phyloP scores from a whole-genome alignment of 164 flowering plant genomes.

The Annona squamosa region DNA sequence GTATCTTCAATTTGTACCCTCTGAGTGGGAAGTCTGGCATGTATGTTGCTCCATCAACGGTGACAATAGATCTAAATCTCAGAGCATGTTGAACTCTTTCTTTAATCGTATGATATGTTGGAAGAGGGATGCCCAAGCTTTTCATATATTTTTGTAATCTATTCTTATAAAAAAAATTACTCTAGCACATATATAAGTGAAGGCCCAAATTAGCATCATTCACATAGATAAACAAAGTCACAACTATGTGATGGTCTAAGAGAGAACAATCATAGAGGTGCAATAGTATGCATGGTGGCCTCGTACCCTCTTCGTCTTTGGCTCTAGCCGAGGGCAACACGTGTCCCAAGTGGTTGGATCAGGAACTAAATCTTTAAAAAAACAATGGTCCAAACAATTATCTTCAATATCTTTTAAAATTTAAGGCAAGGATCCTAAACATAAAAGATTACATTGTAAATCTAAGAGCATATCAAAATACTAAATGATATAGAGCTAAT shows the following conservation, averaged over 20 bases:
- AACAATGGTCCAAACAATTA: no score
- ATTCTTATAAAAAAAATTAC: conserved; percentile 28
- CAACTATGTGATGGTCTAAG: background rate
- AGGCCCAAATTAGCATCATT: background rate
- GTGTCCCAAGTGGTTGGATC: background rate
- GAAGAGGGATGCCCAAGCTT: conserved; percentile 27
- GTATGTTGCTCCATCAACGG: conserved; percentile 30
- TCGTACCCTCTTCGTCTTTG: no score
- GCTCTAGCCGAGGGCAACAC: no score
- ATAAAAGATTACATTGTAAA: no score
- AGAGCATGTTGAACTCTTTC: conserved; percentile 39
- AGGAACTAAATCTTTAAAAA: background rate
- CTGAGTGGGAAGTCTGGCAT: conserved; percentile 26
- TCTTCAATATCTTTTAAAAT: no score
- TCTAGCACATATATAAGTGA: conserved; percentile 14
- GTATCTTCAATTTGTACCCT: conserved; percentile 33
- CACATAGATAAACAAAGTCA: background rate
- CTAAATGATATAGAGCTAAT: no score
- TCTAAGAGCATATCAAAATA: no score
- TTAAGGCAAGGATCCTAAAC: background rate
- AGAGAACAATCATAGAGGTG: background rate
- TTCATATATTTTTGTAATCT: conserved; percentile 38
- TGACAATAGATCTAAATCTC: conserved; percentile 35
- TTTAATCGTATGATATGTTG: conserved; percentile 32
- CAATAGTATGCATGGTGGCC: no score